Percentiles rank a stretch among this genome's conserved stretches.
Conservation (phyloP, 2,329 filamentous ascomycete genomes). For the Curvularia lunata region DNA sequence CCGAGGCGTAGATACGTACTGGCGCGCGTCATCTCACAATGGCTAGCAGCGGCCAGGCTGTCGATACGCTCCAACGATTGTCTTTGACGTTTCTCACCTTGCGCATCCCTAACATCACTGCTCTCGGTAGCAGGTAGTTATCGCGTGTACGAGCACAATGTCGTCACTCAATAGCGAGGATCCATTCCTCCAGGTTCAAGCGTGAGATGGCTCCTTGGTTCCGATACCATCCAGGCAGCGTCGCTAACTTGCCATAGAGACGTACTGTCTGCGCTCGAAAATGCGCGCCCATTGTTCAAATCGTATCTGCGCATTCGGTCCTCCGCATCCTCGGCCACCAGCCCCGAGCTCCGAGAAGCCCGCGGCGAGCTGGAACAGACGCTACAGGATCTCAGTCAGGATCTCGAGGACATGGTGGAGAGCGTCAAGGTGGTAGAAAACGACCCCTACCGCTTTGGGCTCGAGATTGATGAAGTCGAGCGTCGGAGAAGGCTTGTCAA, state of each 20-base stretch:
- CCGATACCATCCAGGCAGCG: conserved; percentile 12
- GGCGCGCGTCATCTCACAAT: conserved; percentile 17
- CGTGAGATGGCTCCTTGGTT: conserved; percentile 38
- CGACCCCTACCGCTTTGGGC: conserved; percentile 84
- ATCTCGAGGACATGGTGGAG: conserved; percentile 86
- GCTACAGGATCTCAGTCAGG: conserved; percentile 74
- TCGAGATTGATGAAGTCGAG: conserved; percentile 81
- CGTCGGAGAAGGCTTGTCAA: conserved; percentile 82
- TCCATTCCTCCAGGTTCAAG: conserved; percentile 59
- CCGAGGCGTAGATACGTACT: conserved; percentile 9
- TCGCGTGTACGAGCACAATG: conserved; percentile 42
- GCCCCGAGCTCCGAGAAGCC: conserved; percentile 67
- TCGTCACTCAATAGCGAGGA: conserved; percentile 51
- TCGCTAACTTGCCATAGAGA: conserved; percentile 66
- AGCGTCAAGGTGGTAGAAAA: conserved; percentile 87
- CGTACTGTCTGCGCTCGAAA: conserved; percentile 81
- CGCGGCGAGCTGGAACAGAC: conserved; percentile 79
- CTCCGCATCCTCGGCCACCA: conserved; percentile 71
- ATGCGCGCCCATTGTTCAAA: conserved; percentile 84
- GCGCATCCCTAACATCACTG: not conserved
- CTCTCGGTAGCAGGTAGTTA: not conserved
- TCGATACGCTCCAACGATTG: conserved; percentile 17
- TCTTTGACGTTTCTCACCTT: conserved; percentile 1
- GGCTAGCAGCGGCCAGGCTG: conserved; percentile 13
- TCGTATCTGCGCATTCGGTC: conserved; percentile 96